Evolutionary conservation across 257 asterid species (phyloP).

Genomic region (Catharanthus roseus): DNA sequence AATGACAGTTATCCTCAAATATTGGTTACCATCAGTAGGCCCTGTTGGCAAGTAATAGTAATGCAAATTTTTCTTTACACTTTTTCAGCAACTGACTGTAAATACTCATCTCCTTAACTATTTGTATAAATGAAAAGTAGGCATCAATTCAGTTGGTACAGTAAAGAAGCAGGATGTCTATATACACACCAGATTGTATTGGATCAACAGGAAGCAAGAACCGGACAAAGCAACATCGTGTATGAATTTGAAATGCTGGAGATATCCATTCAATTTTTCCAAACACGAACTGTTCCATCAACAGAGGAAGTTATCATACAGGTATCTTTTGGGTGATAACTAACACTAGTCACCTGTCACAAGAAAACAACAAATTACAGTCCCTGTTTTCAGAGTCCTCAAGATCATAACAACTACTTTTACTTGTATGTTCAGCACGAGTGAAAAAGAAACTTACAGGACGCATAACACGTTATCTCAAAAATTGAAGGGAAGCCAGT

Average conservation of each 20-base stretch:
- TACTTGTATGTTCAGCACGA: neutral
- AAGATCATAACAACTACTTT: neutral
- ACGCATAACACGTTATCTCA: neutral
- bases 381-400: neutral
- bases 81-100: no score
- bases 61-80: no score
- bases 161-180: neutral
- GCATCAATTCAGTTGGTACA: neutral
- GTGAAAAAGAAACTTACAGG: neutral
- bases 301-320: constrained; percentile 90
- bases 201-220: neutral
- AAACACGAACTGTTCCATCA: constrained; percentile 81
- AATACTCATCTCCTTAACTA: no score
- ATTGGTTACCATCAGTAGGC: neutral
- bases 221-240: neutral
- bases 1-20: neutral
- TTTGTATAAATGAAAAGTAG: neutral
- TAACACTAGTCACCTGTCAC: constrained; percentile 82
- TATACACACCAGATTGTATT: constrained; percentile 5
- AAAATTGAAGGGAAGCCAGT: neutral
- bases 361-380: constrained; percentile 8
- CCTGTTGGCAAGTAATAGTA: neutral
- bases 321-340: constrained; percentile 84
- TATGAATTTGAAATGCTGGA: neutral
- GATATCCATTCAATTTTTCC: constrained; percentile 55